These are phyloP conservation scores for Ascochyta koolunga DNA, from an alignment of 2,329 filamentous ascomycete genomes.

Conservation along the genomic window DNA sequence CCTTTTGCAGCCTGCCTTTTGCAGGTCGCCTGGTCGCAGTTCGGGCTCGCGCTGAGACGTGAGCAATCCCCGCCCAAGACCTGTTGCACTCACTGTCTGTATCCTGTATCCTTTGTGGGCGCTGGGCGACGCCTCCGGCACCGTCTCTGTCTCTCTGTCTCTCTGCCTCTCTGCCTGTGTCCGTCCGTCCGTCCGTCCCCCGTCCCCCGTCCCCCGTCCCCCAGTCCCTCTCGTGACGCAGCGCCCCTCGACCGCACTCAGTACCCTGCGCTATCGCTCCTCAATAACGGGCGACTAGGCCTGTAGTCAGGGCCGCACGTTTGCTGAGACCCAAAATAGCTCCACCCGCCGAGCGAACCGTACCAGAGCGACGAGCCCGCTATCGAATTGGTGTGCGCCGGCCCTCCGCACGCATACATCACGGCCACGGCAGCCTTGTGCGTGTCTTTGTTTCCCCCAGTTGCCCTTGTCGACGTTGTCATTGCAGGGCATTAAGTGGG, in stretches of 20 bases:
- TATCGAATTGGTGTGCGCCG: constrained; percentile 13
- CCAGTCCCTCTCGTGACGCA: constrained; percentile 13
- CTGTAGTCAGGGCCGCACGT: constrained; percentile 30
- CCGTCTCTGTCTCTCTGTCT: background rate
- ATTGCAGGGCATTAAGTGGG: constrained; percentile 21
- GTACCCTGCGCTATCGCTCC: constrained; percentile 10
- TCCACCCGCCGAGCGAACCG: constrained; percentile 21
- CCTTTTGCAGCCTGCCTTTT: constrained; percentile 18
- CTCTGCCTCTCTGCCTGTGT: too few species aligned
- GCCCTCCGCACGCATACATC: constrained; percentile 9
- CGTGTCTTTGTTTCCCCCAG: constrained; percentile 26
- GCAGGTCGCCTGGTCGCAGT: constrained; percentile 20
- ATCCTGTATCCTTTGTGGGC: background rate
- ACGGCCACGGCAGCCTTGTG: constrained; percentile 8
- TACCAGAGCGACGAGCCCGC: constrained; percentile 12
- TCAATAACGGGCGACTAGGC: constrained; percentile 28
- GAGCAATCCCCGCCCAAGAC: constrained; percentile 5
- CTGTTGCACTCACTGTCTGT: constrained; percentile 1
- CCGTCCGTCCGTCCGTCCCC: too few species aligned
- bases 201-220: too few species aligned
- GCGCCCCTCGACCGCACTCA: constrained; percentile 10
- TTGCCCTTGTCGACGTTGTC: constrained; percentile 16
- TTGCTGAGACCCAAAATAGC: constrained; percentile 32
- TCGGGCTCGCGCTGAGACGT: constrained; percentile 22
- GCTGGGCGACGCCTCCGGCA: constrained; percentile 5